phyloP scores from a whole-genome alignment of 164 flowering plant species.

The Houttuynia cordata region DNA sequence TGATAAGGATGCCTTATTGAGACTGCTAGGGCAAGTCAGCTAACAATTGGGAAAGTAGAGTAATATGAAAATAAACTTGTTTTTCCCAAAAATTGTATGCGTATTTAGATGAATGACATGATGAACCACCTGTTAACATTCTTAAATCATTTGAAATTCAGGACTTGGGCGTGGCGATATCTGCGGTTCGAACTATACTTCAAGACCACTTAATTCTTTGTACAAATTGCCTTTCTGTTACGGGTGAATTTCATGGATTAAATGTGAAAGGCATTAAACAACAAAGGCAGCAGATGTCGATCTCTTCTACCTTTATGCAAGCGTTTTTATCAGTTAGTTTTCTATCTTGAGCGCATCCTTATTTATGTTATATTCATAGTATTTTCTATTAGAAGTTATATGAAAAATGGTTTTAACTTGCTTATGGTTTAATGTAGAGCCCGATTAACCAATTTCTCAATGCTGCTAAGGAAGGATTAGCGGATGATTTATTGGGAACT shows the following conservation, averaged over 20 bases:
- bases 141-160: slow-evolving; percentile 19
- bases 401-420: background rate
- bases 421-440: slow-evolving; percentile 32
- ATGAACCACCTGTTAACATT: background rate
- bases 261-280: slow-evolving; percentile 48
- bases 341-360: background rate
- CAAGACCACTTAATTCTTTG: slow-evolving; percentile 59
- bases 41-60: too few species aligned
- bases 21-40: background rate
- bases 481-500: slow-evolving; percentile 61
- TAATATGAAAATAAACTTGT: too few species aligned
- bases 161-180: slow-evolving; percentile 50
- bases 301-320: slow-evolving; percentile 62
- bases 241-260: slow-evolving; percentile 79
- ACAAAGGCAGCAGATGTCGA: slow-evolving; percentile 41
- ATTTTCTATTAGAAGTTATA: background rate
- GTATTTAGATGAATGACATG: background rate
- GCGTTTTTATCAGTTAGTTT: slow-evolving; percentile 74
- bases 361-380: background rate
- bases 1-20: background rate
- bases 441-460: slow-evolving; percentile 56
- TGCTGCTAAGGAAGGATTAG: slow-evolving; percentile 60
- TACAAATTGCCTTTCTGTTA: slow-evolving; percentile 56
- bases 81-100: too few species aligned
- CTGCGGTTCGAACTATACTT: slow-evolving; percentile 63